Evolutionary conservation across 306 rosid species (phyloP).

Genomic region (Pyrus pyrifolia): DNA sequence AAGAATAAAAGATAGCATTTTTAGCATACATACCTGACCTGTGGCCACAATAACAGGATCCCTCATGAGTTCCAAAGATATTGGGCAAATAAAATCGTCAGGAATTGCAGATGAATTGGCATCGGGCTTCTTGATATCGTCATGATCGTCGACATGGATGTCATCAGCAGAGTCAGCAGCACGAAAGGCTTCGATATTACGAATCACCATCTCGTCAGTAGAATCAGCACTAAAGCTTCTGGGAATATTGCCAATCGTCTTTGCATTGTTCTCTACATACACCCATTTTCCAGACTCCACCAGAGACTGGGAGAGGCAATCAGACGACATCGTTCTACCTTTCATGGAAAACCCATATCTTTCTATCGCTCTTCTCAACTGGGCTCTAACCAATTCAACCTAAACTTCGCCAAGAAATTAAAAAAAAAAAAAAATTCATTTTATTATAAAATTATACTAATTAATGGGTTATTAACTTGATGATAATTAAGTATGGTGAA

Average conservation of each 20-base stretch:
- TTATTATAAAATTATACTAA: background rate
- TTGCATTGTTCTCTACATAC: constrained; percentile 31
- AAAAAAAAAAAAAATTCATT: background rate
- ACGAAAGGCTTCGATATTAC: constrained; percentile 22
- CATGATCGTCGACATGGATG: constrained; percentile 27
- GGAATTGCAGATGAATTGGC: constrained; percentile 41
- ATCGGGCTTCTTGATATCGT: constrained; percentile 48
- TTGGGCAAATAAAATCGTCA: constrained; percentile 92
- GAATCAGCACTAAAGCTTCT: constrained; percentile 21
- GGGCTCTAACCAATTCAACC: constrained; percentile 92
- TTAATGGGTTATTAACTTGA: background rate
- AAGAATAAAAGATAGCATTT: background rate
- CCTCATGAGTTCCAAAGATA: constrained; percentile 91
- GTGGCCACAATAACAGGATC: constrained; percentile 99
- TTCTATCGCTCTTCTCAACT: constrained; percentile 72
- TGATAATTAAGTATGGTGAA: background rate
- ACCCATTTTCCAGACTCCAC: constrained; percentile 34
- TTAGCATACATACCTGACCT: constrained; percentile 77
- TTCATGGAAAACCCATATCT: constrained; percentile 58
- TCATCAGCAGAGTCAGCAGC: constrained; percentile 6
- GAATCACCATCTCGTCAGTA: constrained; percentile 19
- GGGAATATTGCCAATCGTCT: background rate
- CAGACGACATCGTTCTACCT: constrained; percentile 33
- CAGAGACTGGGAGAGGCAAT: constrained; percentile 41
- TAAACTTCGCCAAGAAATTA: constrained; percentile 2